A percentile compares a stretch with the other conserved stretches of the same genome.
Conservation (phyloP, 495 filamentous ascomycete species). For the Jackrogersella multiformis region DNA sequence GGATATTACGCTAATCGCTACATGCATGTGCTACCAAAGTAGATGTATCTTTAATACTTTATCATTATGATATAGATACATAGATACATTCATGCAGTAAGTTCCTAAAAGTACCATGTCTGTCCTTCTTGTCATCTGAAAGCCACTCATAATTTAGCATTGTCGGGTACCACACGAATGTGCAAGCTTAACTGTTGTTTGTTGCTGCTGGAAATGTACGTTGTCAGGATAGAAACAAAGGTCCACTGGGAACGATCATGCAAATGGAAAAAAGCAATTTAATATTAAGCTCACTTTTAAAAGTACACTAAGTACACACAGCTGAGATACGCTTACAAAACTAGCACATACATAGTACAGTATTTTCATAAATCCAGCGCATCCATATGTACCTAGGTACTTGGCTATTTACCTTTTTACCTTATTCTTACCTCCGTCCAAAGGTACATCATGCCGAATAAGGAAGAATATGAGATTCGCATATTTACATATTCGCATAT, state of each 20-base stretch:
- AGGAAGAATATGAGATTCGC: slow-evolving; percentile 25
- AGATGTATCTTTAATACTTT: slow-evolving; percentile 1
- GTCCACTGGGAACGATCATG: no score
- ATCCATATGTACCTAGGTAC: no score
- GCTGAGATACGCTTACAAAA: background rate
- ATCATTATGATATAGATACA: background rate
- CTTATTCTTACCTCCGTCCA: background rate
- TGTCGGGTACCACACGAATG: background rate
- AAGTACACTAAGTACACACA: background rate
- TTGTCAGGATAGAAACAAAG: background rate
- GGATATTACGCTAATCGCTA: slow-evolving; percentile 9
- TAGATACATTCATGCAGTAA: background rate
- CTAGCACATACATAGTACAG: background rate
- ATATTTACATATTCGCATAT: slow-evolving; percentile 10
- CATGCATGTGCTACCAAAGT: background rate
- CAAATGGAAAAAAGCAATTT: background rate
- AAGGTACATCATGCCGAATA: slow-evolving; percentile 5
- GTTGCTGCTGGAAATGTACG: no score
- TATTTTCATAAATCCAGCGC: no score
- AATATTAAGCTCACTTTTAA: background rate
- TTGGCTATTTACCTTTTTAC: background rate
- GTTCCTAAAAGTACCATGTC: slow-evolving; percentile 1
- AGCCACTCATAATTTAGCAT: slow-evolving; percentile 15
- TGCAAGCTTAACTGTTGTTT: background rate
- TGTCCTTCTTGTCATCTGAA: background rate